These are phyloP conservation scores for Dentipellis sp. DNA, from an alignment of 768 basidiomycete species.

Conservation along the genomic window DNA sequence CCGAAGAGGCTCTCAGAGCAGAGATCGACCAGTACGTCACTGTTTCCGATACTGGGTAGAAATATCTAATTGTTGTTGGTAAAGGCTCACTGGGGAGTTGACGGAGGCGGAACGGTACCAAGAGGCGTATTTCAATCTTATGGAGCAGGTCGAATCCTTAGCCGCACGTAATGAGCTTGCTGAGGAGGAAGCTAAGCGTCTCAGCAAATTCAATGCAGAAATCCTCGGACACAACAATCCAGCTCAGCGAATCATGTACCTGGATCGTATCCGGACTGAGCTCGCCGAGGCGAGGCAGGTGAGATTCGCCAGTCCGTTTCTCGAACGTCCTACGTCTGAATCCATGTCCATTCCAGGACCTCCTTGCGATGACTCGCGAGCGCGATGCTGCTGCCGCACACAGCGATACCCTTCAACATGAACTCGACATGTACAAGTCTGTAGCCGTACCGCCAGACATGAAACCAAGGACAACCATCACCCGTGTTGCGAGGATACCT, in stretches of 20 bases:
- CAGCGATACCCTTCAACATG: slow-evolving; percentile 23
- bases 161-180: slow-evolving; percentile 66
- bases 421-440: slow-evolving; percentile 22
- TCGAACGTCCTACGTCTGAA: background rate
- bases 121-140: slow-evolving; percentile 58
- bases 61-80: background rate
- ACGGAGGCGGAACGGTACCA: slow-evolving; percentile 55
- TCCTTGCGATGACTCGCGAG: slow-evolving; percentile 22
- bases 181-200: slow-evolving; percentile 66
- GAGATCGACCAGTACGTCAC: slow-evolving; percentile 59
- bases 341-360: slow-evolving; percentile 15
- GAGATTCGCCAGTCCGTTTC: slow-evolving; percentile 16
- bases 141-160: slow-evolving; percentile 55
- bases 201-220: slow-evolving; percentile 78
- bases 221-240: slow-evolving; percentile 81
- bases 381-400: slow-evolving; percentile 20
- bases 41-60: background rate
- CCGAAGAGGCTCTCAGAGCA: slow-evolving; percentile 57
- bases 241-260: slow-evolving; percentile 77
- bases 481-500: slow-evolving; percentile 23
- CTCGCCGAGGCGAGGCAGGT: slow-evolving; percentile 78
- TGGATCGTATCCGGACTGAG: slow-evolving; percentile 76
- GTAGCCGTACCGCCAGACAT: slow-evolving; percentile 22
- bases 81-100: slow-evolving; percentile 41
- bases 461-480: slow-evolving; percentile 25